Conservation (phyloP, 441 rosid species). For the Bruguiera hainesii region DNA sequence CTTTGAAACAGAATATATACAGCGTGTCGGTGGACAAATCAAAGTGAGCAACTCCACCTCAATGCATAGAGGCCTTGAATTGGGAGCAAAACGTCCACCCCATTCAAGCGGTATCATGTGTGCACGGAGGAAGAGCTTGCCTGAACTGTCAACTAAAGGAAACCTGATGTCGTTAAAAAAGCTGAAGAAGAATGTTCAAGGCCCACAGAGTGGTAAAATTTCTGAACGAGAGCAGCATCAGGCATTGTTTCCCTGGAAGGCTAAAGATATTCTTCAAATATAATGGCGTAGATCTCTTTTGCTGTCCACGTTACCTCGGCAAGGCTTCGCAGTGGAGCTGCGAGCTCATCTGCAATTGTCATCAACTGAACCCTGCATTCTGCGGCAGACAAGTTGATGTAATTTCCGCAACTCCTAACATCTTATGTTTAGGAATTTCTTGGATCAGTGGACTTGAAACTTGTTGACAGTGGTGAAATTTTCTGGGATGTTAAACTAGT, state of each 20-base stretch:
- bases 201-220: neutral
- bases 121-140: no score
- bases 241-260: neutral
- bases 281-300: conserved; percentile 31
- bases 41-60: no score
- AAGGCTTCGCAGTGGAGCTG: conserved; percentile 32
- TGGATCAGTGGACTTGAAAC: neutral
- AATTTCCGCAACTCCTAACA: neutral
- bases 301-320: conserved; percentile 48
- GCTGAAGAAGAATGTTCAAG: no score
- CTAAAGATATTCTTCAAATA: conserved; percentile 32
- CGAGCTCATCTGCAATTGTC: conserved; percentile 44
- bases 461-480: no score
- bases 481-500: no score
- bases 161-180: neutral
- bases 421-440: no score
- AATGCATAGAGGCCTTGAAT: no score
- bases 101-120: no score
- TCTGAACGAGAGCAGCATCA: neutral
- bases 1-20: no score
- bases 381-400: conserved; percentile 22
- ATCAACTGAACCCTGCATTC: conserved; percentile 49
- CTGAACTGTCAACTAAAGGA: neutral
- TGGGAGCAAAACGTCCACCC: no score
- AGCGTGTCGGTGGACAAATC: no score